These are phyloP conservation scores for Ustilago vetiveriae DNA, from an alignment of 1,284 basidiomycete genomes.

Conservation along the genomic window DNA sequence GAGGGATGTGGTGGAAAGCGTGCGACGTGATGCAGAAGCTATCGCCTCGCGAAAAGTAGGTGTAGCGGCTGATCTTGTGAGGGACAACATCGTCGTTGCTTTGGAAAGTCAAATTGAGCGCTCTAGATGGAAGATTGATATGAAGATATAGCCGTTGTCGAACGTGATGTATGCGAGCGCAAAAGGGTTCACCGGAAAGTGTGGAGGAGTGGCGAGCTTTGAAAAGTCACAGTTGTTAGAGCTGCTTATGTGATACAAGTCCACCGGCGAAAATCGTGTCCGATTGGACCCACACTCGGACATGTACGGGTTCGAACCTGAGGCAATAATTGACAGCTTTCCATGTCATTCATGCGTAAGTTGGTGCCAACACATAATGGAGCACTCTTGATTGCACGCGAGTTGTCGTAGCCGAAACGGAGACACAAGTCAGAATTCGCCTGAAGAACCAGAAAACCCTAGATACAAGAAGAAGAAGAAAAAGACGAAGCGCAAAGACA, in stretches of 20 bases:
- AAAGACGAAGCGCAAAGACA: background rate
- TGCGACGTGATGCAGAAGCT: conserved; percentile 8
- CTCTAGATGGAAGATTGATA: background rate
- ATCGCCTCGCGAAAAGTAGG: background rate
- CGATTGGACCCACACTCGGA: background rate
- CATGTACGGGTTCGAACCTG: background rate
- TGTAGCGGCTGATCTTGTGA: background rate
- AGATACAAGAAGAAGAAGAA: background rate
- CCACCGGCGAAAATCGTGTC: background rate
- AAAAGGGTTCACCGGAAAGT: background rate
- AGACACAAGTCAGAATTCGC: conserved; percentile 1
- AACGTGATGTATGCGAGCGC: background rate
- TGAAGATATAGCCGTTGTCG: too few species aligned
- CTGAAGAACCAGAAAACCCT: background rate
- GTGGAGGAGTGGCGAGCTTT: conserved; percentile 22
- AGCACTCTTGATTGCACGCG: too few species aligned
- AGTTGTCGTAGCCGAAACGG: too few species aligned
- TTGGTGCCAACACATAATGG: too few species aligned
- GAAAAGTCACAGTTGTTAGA: conserved; percentile 3
- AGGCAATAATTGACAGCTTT: too few species aligned
- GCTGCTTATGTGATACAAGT: conserved; percentile 30
- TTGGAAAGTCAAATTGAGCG: too few species aligned
- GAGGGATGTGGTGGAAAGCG: conserved; percentile 10
- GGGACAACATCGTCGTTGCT: conserved; percentile 8
- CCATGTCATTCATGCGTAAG: too few species aligned